phyloP scores from a whole-genome alignment of 371 early-diverging fungal genomes.

The Haplosporangium sp. region DNA sequence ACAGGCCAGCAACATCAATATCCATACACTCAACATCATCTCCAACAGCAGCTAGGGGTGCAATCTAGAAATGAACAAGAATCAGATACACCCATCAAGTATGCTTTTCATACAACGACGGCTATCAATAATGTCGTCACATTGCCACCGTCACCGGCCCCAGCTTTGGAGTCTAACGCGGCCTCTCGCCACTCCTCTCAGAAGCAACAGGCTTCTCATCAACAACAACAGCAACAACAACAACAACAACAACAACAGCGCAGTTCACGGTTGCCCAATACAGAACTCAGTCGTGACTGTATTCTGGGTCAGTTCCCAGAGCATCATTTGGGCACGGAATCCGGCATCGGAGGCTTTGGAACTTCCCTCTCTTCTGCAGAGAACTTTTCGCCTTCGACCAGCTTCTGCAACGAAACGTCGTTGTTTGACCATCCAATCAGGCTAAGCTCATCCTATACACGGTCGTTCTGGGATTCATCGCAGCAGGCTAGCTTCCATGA shows the following conservation, averaged over 20 bases:
- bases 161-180: slow-evolving; percentile 44
- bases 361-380: slow-evolving; percentile 1
- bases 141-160: slow-evolving; percentile 20
- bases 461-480: slow-evolving; percentile 15
- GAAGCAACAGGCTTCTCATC: slow-evolving; percentile 5
- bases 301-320: slow-evolving; percentile 26
- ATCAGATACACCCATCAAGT: slow-evolving; percentile 12
- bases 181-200: slow-evolving; percentile 26
- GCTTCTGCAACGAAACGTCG: too few relatives aligned
- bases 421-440: too few relatives aligned
- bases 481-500: slow-evolving; percentile 6
- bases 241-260: slow-evolving; percentile 13
- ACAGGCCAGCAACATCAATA: too few relatives aligned
- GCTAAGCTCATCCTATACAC: too few relatives aligned
- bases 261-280: slow-evolving; percentile 24
- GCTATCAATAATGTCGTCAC: background rate
- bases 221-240: slow-evolving; percentile 6
- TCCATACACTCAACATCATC: slow-evolving; percentile 9
- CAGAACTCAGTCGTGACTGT: slow-evolving; percentile 4
- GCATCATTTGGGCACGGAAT: background rate
- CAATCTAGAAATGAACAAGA: slow-evolving; percentile 15
- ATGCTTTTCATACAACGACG: slow-evolving; percentile 15
- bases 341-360: background rate
- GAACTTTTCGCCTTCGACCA: too few relatives aligned
- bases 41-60: slow-evolving; percentile 1